Conservation (phyloP, 257 asterid species). For the Cynanchum wilfordii region DNA sequence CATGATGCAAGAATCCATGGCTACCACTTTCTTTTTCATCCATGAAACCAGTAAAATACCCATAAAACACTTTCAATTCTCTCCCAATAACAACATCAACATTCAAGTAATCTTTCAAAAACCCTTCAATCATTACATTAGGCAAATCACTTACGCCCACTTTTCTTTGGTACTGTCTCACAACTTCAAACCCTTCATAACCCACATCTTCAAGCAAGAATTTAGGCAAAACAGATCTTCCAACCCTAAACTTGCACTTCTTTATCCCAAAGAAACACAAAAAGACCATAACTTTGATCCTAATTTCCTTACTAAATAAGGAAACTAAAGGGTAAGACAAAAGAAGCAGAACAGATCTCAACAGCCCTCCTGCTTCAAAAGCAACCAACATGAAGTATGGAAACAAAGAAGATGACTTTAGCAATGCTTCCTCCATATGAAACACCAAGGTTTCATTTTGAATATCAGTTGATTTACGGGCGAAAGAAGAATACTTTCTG, state of each 20-base stretch:
- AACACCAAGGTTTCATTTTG: conserved; percentile 23
- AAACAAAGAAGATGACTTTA: conserved; percentile 27
- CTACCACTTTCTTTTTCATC: conserved; percentile 15
- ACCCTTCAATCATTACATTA: conserved; percentile 33
- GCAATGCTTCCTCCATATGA: conserved; percentile 31
- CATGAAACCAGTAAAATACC: conserved; percentile 29
- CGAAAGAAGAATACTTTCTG: conserved; percentile 13
- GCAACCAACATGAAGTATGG: conserved; percentile 39
- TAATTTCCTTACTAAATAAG: conserved; percentile 9
- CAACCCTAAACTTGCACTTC: conserved; percentile 12
- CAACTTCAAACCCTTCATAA: conserved; percentile 26
- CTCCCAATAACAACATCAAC: conserved; percentile 33
- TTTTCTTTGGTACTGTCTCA: conserved; percentile 18
- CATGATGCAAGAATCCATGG: conserved; percentile 3
- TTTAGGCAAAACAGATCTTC: conserved; percentile 35
- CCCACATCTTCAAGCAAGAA: conserved; percentile 38
- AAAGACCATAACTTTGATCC: conserved; percentile 28
- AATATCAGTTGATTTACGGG: conserved; percentile 8
- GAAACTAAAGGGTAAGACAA: conserved; percentile 28
- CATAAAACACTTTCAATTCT: conserved; percentile 25
- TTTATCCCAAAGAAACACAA: conserved; percentile 32
- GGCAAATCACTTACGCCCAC: conserved; percentile 31
- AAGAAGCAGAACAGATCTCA: conserved; percentile 25
- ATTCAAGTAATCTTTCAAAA: conserved; percentile 31
- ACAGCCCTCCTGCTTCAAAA: conserved; percentile 34